phyloP scores from a whole-genome alignment of 2,329 filamentous ascomycete genomes.

The Didymella sp. region DNA sequence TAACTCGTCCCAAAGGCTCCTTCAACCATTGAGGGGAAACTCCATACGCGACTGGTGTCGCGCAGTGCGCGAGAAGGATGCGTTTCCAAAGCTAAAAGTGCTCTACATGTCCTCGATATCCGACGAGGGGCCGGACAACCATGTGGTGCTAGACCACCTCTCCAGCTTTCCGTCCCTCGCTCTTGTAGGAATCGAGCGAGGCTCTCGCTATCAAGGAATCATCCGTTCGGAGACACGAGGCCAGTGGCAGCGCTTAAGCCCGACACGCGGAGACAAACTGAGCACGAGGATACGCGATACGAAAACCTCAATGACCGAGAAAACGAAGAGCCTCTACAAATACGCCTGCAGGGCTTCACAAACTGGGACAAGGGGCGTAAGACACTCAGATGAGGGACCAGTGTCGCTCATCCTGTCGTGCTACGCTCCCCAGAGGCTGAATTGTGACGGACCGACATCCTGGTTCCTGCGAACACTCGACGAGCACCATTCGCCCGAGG shows the following conservation, averaged over 20 bases:
- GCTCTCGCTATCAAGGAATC: neutral
- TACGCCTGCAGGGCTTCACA: neutral
- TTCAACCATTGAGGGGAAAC: neutral
- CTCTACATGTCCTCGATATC: neutral
- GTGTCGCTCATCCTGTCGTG: constrained; percentile 3
- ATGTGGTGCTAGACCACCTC: neutral
- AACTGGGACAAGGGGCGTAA: neutral
- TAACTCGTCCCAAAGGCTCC: neutral
- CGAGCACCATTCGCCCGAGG: neutral
- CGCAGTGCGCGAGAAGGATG: constrained; percentile 4
- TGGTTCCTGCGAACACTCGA: neutral
- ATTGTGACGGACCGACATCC: neutral
- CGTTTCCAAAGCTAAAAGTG: neutral
- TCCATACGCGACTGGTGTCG: constrained; percentile 6
- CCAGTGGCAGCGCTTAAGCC: neutral
- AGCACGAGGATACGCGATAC: neutral
- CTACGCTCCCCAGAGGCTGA: neutral
- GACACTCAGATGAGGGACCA: neutral
- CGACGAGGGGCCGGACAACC: neutral
- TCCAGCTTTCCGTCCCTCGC: neutral
- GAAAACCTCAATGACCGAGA: neutral
- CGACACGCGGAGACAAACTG: neutral
- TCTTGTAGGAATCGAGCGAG: neutral
- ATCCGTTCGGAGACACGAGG: too few species aligned
- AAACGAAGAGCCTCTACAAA: neutral